phyloP scores from a whole-genome alignment of 2,329 filamentous ascomycete species.

The Bipolaris cookei region DNA sequence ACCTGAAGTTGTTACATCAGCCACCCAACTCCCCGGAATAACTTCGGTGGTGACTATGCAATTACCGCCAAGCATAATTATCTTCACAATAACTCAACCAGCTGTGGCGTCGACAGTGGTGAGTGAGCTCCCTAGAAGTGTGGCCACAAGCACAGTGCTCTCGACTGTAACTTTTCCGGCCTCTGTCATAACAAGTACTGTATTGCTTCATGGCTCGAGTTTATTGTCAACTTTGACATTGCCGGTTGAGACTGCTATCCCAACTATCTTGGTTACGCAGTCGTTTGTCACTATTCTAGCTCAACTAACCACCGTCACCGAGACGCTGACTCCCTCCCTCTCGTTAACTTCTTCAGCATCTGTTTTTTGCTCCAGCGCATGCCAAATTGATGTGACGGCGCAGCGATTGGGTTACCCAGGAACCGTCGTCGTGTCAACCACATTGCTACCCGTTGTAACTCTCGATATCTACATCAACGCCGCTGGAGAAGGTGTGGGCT shows the following conservation, averaged over 20 bases:
- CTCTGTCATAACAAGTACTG: slow-evolving; percentile 12
- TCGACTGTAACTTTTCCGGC: slow-evolving; percentile 28
- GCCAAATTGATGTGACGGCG: slow-evolving; percentile 43
- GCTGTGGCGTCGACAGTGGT: slow-evolving; percentile 9
- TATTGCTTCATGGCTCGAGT: slow-evolving; percentile 18
- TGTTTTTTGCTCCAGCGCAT: slow-evolving; percentile 34
- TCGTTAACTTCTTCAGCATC: slow-evolving; percentile 24
- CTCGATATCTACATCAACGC: slow-evolving; percentile 32
- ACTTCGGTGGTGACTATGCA: slow-evolving; percentile 18
- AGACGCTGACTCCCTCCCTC: not conserved
- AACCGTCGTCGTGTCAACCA: slow-evolving; percentile 27
- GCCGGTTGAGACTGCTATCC: slow-evolving; percentile 32
- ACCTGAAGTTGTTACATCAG: slow-evolving; percentile 25
- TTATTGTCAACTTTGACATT: slow-evolving; percentile 32
- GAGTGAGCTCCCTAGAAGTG: slow-evolving; percentile 22
- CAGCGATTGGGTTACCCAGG: slow-evolving; percentile 39
- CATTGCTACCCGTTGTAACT: slow-evolving; percentile 24
- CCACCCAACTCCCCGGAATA: slow-evolving; percentile 20
- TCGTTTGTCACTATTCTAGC: slow-evolving; percentile 26
- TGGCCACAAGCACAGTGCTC: slow-evolving; percentile 27
- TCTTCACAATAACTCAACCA: slow-evolving; percentile 25
- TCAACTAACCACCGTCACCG: slow-evolving; percentile 28
- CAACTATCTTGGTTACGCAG: slow-evolving; percentile 24
- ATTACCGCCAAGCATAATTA: slow-evolving; percentile 6
- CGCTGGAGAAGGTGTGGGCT: slow-evolving; percentile 21